A percentile compares a stretch with the other conserved stretches of the same genome.
Evolutionary conservation across 352 stramenopile genomes (phyloP).

Genomic region (Globisporangium parvum): DNA sequence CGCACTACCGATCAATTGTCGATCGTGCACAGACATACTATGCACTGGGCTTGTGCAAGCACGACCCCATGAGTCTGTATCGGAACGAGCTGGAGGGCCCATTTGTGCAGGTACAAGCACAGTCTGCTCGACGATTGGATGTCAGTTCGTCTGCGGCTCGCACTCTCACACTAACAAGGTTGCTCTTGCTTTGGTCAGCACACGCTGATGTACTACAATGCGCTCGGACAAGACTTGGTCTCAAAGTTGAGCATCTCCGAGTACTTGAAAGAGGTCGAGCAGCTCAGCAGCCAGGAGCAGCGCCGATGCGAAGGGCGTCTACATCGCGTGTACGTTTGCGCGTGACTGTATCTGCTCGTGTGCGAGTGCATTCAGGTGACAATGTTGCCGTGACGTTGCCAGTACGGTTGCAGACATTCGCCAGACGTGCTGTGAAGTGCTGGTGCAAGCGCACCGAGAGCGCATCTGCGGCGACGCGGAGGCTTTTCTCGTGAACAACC

Average conservation of each 20-base stretch:
- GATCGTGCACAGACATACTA: constrained; percentile 59
- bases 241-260: constrained; percentile 63
- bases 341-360: not conserved
- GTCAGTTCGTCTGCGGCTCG: too few species aligned
- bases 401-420: constrained; percentile 76
- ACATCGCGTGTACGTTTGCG: constrained; percentile 59
- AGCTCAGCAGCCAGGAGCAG: constrained; percentile 74
- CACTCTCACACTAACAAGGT: not conserved
- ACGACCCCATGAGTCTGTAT: constrained; percentile 79
- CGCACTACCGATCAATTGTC: constrained; percentile 1
- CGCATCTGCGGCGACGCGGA: constrained; percentile 78
- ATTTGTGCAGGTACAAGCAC: constrained; percentile 38
- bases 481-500: constrained; percentile 69
- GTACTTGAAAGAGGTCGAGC: constrained; percentile 66
- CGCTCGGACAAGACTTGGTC: constrained; percentile 54
- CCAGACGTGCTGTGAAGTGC: constrained; percentile 71
- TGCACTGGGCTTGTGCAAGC: constrained; percentile 59
- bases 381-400: not conserved
- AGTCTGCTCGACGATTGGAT: not conserved
- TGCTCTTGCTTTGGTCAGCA: constrained; percentile 27
- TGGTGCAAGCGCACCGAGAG: constrained; percentile 76
- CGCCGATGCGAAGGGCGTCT: constrained; percentile 66
- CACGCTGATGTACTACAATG: constrained; percentile 58
- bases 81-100: constrained; percentile 66
- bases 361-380: not conserved